phyloP scores from a whole-genome alignment of 768 basidiomycete species.

The Tylopilus vinaceipallidus region DNA sequence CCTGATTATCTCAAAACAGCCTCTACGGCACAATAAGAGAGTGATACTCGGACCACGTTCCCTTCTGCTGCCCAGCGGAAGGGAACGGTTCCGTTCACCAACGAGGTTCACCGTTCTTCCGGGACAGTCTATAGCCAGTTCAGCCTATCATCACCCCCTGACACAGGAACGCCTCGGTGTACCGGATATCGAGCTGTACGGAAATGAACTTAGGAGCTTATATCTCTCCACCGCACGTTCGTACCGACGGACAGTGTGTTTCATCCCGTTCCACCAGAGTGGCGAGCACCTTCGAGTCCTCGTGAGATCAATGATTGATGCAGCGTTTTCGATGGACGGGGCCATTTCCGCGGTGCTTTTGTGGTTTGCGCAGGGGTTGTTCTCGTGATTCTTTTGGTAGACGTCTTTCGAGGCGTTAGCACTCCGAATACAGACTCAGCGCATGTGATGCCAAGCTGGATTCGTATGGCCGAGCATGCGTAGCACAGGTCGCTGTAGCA shows the following conservation, averaged over 20 bases:
- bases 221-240: conserved; percentile 27
- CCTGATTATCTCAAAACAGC: conserved; percentile 16
- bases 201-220: conserved; percentile 26
- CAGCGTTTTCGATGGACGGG: conserved; percentile 1
- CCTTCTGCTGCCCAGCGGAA: conserved; percentile 7
- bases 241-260: conserved; percentile 15
- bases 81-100: conserved; percentile 13
- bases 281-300: conserved; percentile 7
- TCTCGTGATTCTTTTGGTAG: conserved; percentile 9
- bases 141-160: conserved; percentile 14
- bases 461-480: conserved; percentile 4
- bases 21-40: conserved; percentile 10
- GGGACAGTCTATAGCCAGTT: conserved; percentile 26
- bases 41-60: conserved; percentile 10
- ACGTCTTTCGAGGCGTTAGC: conserved; percentile 9
- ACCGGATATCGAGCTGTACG: conserved; percentile 25
- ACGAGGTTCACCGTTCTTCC: conserved; percentile 7
- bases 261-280: conserved; percentile 10
- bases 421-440: conserved; percentile 2
- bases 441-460: conserved; percentile 4
- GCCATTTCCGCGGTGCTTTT: conserved; percentile 26
- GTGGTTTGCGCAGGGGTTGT: not conserved
- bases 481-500: not conserved
- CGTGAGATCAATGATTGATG: conserved; percentile 24
- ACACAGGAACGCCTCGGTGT: conserved; percentile 29